These are phyloP conservation scores for Artemisia tridentata DNA, from an alignment of 129 eudicot species.

Conservation along the genomic window DNA sequence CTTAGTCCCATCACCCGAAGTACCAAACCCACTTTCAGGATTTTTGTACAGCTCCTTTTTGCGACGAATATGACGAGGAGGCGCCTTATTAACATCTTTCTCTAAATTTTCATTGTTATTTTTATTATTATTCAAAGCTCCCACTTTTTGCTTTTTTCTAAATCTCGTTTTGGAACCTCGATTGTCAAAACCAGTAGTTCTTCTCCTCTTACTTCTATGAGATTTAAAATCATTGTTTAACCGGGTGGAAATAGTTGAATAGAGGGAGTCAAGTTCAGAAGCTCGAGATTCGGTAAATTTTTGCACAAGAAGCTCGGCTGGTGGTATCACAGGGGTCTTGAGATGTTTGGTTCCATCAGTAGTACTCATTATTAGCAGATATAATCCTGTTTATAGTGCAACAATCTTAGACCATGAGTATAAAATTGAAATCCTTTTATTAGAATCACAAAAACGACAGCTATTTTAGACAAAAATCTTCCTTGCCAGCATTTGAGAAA, in stretches of 20 bases:
- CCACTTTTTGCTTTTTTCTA: conserved; percentile 42
- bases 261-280: conserved; percentile 73
- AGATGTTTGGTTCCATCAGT: conserved; percentile 40
- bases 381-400: conserved; percentile 10
- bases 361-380: conserved; percentile 29
- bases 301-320: conserved; percentile 53
- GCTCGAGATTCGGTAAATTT: conserved; percentile 77
- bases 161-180: conserved; percentile 50
- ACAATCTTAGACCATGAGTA: too few species aligned
- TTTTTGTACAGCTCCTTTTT: conserved; percentile 62
- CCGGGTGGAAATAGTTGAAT: conserved; percentile 60
- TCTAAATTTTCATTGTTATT: conserved; percentile 15
- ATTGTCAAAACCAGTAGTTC: conserved; percentile 59
- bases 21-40: conserved; percentile 51
- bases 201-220: conserved; percentile 71
- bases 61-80: conserved; percentile 69
- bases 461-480: too few species aligned
- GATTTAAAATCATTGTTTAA: conserved; percentile 59
- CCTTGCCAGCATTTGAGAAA: too few species aligned
- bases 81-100: conserved; percentile 28
- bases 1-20: conserved; percentile 80
- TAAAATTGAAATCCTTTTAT: too few species aligned
- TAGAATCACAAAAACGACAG: too few species aligned
- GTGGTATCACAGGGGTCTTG: conserved; percentile 36
- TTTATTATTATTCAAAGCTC: conserved; percentile 14